Base-by-base conservation (phyloP, 2,329 filamentous ascomycete genomes). In the Colletotrichum tanaceti region DNA sequence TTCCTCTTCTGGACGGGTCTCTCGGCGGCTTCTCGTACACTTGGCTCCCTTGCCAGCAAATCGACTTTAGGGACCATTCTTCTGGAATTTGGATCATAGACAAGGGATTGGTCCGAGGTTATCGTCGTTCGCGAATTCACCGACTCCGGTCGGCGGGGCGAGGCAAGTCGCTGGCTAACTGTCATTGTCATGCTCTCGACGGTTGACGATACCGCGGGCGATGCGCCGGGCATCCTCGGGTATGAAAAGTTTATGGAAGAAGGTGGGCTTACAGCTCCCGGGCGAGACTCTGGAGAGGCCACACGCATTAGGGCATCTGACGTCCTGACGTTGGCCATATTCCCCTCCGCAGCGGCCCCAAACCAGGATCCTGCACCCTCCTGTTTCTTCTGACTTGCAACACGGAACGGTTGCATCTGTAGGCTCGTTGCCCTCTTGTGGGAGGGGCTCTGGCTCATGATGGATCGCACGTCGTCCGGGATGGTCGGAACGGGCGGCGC, bases 401-500 rank as follows among this genome's bases (percentile, higher is more conserved):
- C 83, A 32, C 79, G 81, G 57, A 88, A 81, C n/a, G 81, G 82
- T 65, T 84, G 83, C 47, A 79, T 83, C 61, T 82, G 82, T 14
- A 86, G 77, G 59, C 81, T 81, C 24, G 77, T 74, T n/a, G 80
- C 72, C 68, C 81, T 81, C 59, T 72, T 70, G 70, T 72, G 64
- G n/a, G 72, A 62, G 14, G 74, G 72, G 18, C 77, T 65, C 63
- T 71, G 74, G 62, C 68, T 63, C 18, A 73, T 72, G 49, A 77
- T 74, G 52, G 68, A 62, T 44, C 65, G 68, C 49, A 83, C 73
- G 62, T 85, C 79, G 46, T 85, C 80, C 3, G 93, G 93, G 32
- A 97, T 84, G 4, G 86, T 84, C 43, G 94, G 94, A 2, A 97
- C 90, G 1, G 93, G 93, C 38, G 93, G 93, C 60, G 87, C 84